Evolutionary conservation across 768 basidiomycete genomes (phyloP).

Genomic region (Tylopilus felleus): DNA sequence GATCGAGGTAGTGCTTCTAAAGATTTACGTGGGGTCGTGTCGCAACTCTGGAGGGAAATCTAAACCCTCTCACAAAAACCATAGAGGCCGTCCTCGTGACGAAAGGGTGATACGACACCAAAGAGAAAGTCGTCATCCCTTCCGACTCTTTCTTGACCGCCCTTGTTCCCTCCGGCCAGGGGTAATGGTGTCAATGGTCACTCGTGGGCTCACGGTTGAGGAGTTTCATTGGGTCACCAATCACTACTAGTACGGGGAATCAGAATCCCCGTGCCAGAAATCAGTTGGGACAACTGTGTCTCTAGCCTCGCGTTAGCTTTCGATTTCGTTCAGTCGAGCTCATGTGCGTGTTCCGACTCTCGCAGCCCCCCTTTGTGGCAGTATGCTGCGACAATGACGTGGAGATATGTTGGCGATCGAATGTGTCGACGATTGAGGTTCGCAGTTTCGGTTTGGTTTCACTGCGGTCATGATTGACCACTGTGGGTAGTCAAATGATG

Average conservation of each 20-base stretch:
- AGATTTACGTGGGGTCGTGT: neutral
- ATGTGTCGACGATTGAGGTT: neutral
- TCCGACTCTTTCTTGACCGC: neutral
- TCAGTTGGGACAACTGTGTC: neutral
- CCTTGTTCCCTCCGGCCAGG: neutral
- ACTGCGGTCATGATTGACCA: neutral
- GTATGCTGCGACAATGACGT: neutral
- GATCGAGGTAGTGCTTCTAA: neutral
- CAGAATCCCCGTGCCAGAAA: neutral
- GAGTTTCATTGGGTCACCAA: neutral
- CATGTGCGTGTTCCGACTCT: neutral
- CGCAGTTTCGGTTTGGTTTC: neutral
- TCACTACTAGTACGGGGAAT: neutral
- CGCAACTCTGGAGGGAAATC: neutral
- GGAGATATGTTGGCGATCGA: conserved; percentile 3
- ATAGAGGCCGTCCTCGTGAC: neutral
- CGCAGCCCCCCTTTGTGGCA: conserved; percentile 18
- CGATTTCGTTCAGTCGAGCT: neutral
- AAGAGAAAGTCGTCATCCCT: neutral
- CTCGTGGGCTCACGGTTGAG: neutral
- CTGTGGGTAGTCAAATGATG: neutral
- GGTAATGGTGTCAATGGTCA: neutral
- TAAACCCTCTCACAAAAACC: neutral
- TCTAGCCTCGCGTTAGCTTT: neutral
- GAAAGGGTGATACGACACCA: neutral